Conservation (phyloP, 495 filamentous ascomycete genomes). For the Patellaria atrata region DNA sequence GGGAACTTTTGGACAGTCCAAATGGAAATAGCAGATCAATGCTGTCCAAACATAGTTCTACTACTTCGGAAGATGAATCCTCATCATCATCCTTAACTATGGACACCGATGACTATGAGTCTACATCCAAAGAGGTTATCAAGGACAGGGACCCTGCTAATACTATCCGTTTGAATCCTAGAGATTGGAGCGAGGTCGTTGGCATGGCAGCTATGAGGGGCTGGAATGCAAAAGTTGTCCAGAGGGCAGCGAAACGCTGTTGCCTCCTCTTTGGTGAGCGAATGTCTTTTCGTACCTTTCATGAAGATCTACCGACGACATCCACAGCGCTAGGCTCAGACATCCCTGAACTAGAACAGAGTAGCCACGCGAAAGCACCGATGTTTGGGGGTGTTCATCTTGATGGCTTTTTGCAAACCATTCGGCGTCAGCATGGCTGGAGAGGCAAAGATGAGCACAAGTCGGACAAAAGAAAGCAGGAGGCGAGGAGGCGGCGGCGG, state of each 20-base stretch:
- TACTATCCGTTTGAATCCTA: slow-evolving; percentile 22
- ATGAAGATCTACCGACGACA: slow-evolving; percentile 2
- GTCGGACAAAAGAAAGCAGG: slow-evolving; percentile 3
- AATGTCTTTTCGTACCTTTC: slow-evolving; percentile 41
- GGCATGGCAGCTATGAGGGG: slow-evolving; percentile 58
- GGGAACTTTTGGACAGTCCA: too few species aligned
- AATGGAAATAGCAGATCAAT: too few species aligned
- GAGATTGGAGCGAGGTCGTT: slow-evolving; percentile 72
- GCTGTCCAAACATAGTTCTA: too few species aligned
- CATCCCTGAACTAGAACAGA: slow-evolving; percentile 12
- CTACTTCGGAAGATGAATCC: too few species aligned
- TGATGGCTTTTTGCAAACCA: slow-evolving; percentile 26
- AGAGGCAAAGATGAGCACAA: slow-evolving; percentile 11
- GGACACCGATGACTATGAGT: too few species aligned
- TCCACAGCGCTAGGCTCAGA: slow-evolving; percentile 6
- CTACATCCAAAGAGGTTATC: too few species aligned
- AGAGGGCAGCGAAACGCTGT: slow-evolving; percentile 54
- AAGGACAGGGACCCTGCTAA: too few species aligned
- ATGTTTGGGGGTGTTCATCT: slow-evolving; percentile 21
- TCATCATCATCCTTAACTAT: too few species aligned
- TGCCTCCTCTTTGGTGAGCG: slow-evolving; percentile 51
- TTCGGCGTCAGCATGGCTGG: slow-evolving; percentile 23
- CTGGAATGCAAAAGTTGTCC: slow-evolving; percentile 44
- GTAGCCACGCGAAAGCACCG: not conserved
- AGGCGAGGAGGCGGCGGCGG: too few species aligned